Percentiles rank a stretch among this genome's conserved stretches.
Evolutionary conservation across 192 early-diverging fungal genomes (phyloP).

Genomic region (Coemansia sp.): DNA sequence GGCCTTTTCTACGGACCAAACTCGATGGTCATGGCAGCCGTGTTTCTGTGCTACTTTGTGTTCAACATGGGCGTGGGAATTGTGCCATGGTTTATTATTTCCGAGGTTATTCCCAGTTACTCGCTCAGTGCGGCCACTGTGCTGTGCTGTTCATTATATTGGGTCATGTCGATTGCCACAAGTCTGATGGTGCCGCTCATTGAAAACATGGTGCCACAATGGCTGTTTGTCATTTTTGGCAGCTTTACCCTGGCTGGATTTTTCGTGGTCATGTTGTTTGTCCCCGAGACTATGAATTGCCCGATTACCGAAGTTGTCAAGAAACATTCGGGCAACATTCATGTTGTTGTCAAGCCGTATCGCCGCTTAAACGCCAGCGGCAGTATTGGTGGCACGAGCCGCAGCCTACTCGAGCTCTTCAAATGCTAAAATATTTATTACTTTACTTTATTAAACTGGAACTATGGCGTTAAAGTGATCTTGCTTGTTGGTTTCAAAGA

Average conservation of each 20-base stretch:
- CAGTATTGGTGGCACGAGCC: neutral
- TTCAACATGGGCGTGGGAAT: conserved; percentile 77
- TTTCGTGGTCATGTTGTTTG: conserved; percentile 60
- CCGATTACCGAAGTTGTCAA: conserved; percentile 39
- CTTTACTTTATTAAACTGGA: neutral
- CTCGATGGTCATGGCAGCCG: conserved; percentile 57
- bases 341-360: conserved; percentile 19
- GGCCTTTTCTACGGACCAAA: conserved; percentile 56
- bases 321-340: conserved; percentile 31
- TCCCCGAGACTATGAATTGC: conserved; percentile 75
- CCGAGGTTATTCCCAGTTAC: conserved; percentile 70
- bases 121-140: conserved; percentile 64
- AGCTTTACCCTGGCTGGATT: conserved; percentile 46
- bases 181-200: conserved; percentile 57
- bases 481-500: too few species aligned
- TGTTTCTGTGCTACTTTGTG: conserved; percentile 68
- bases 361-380: neutral
- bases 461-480: too few species aligned
- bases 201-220: conserved; percentile 22
- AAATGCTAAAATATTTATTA: neutral
- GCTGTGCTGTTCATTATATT: conserved; percentile 71
- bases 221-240: conserved; percentile 64
- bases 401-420: conserved; percentile 1
- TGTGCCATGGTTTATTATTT: conserved; percentile 75
- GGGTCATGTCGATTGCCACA: conserved; percentile 56